Percentiles rank a stretch among this genome's conserved stretches.
Conservation (phyloP, 805 yeast species). For the Spathaspora sp. region DNA sequence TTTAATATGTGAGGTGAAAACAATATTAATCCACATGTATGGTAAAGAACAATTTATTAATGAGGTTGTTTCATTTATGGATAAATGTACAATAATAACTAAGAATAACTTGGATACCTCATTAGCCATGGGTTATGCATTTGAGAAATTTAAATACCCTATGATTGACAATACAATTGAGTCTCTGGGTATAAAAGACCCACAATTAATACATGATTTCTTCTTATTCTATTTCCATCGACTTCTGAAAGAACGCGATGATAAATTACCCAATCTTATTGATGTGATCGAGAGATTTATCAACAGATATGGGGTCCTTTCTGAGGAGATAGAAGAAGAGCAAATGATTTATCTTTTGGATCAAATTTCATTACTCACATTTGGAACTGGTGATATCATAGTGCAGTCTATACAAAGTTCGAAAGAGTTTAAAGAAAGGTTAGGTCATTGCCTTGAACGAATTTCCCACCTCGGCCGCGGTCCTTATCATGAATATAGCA, state of each 20-base stretch:
- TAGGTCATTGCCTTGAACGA: neutral
- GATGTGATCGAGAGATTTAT: neutral
- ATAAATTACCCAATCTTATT: neutral
- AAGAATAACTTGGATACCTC: neutral
- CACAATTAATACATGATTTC: neutral
- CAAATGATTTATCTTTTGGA: neutral
- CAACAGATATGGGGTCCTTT: neutral
- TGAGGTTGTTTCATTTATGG: neutral
- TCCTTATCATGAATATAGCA: neutral
- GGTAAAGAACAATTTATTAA: neutral
- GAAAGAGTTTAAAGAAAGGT: neutral
- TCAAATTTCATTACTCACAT: neutral
- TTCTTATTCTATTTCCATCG: neutral
- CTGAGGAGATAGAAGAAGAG: neutral
- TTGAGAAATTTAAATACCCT: constrained; percentile 1
- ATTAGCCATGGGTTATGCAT: neutral
- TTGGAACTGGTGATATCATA: neutral
- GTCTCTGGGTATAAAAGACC: neutral
- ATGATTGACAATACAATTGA: neutral
- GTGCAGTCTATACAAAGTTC: neutral
- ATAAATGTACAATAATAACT: neutral
- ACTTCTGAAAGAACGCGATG: neutral
- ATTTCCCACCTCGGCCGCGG: neutral
- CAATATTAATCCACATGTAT: neutral
- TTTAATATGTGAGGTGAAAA: neutral